phyloP scores from a whole-genome alignment of 202 grass and related monocot genomes.

The Schoenoplectus tabernaemontani region DNA sequence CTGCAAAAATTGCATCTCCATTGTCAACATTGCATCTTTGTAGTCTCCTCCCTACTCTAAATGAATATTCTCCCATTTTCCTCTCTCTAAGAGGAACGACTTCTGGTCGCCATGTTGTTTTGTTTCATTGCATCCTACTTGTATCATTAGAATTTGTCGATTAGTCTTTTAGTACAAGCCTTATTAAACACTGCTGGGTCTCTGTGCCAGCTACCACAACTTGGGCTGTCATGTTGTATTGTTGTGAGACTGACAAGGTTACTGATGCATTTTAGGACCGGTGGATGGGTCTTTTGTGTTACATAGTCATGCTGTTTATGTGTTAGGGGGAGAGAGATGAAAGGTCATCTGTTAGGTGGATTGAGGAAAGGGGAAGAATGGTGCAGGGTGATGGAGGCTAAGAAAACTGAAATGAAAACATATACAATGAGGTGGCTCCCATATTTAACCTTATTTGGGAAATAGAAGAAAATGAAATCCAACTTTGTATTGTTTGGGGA shows the following conservation, averaged over 20 bases:
- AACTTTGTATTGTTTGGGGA: background rate
- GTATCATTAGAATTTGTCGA: background rate
- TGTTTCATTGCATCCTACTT: background rate
- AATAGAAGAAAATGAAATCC: background rate
- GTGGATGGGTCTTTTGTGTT: background rate
- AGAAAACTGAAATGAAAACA: too few species aligned
- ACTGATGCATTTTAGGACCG: background rate
- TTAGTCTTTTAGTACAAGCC: background rate
- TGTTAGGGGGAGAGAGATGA: background rate
- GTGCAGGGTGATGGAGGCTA: background rate
- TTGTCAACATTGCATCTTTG: too few species aligned
- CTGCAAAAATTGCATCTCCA: background rate
- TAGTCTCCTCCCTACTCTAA: background rate
- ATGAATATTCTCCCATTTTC: too few species aligned
- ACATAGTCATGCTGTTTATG: background rate
- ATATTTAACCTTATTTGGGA: background rate
- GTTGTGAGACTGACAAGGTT: background rate
- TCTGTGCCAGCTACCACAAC: background rate
- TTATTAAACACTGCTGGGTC: background rate
- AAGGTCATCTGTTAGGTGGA: too few species aligned
- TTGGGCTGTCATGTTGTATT: background rate
- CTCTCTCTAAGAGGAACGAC: background rate
- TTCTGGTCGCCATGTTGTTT: background rate
- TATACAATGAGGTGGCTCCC: background rate
- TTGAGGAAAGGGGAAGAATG: background rate